Evolutionary conservation across 2,329 filamentous ascomycete species (phyloP).

Genomic region (Xylariaceae sp.): DNA sequence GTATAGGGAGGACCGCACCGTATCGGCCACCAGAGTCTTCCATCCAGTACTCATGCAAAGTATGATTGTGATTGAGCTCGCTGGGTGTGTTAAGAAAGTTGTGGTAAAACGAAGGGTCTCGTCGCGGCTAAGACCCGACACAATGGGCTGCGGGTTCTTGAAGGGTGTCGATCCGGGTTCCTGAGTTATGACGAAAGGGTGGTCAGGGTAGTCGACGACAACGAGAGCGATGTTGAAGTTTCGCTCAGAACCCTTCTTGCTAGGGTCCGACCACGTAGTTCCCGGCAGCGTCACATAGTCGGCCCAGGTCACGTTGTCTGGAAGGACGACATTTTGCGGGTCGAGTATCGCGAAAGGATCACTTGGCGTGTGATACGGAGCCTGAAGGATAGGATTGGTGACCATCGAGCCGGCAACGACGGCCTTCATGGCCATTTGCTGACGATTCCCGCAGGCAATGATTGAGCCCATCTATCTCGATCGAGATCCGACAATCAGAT

Average conservation of each 20-base stretch:
- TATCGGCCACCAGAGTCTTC: slow-evolving; percentile 49
- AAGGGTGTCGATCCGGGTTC: slow-evolving; percentile 45
- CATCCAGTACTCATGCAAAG: slow-evolving; percentile 56
- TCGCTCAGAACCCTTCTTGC: slow-evolving; percentile 41
- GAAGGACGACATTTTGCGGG: slow-evolving; percentile 50
- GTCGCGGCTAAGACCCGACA: slow-evolving; percentile 40
- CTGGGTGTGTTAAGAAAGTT: slow-evolving; percentile 48
- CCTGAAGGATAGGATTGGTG: slow-evolving; percentile 16
- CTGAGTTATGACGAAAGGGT: slow-evolving; percentile 46
- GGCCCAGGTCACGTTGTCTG: slow-evolving; percentile 51
- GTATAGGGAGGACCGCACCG: neutral
- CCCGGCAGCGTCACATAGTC: slow-evolving; percentile 46
- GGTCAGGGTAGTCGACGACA: slow-evolving; percentile 48
- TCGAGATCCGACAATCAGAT: slow-evolving; percentile 1
- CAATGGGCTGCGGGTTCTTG: slow-evolving; percentile 45
- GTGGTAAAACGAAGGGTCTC: slow-evolving; percentile 46
- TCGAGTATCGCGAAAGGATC: slow-evolving; percentile 49
- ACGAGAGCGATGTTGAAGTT: slow-evolving; percentile 56
- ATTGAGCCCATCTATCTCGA: slow-evolving; percentile 22
- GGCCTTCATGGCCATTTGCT: slow-evolving; percentile 14
- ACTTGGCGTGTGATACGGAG: slow-evolving; percentile 16
- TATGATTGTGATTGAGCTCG: slow-evolving; percentile 48
- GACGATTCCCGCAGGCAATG: neutral
- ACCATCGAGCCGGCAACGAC: slow-evolving; percentile 21
- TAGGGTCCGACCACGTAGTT: slow-evolving; percentile 46